Evolutionary conservation across 2,329 filamentous ascomycete genomes (phyloP), one percentile per base, ranked within the genome.

Genomic region (Fusarium sp.): DNA sequence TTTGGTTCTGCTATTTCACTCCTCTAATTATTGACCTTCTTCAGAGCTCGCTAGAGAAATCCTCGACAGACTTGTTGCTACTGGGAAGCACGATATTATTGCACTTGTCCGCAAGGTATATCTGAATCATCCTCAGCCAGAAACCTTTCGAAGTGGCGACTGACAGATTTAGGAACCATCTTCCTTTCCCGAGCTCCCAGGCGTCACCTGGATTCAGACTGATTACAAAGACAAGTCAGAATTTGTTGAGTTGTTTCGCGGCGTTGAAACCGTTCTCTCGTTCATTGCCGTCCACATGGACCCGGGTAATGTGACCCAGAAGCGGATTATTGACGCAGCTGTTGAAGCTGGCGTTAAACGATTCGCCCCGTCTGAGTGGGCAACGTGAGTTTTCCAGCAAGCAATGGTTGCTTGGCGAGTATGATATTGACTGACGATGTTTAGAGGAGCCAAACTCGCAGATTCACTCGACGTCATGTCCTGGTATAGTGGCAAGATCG

Each of bases 351-450:
- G 35, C 1, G 62, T 67, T 0, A 61, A 61, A 4, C 27, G 64
- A 17, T 61, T 42, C 11, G 62, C 64, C 3, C 64, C 64, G 3
- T 67, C 64, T 8, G 64, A 67, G 7, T 67, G 64, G 64, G 64
- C 45, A 12, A 45, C 45, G 64, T 67, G 0, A 47, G 62, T 10
- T 4, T 12, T 9, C 4, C 7, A 25, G 1, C 13, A 1, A n/a
- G 18, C 4, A 18, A 12, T 20, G 17, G 14, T 9, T 27, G 4
- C 20, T 7, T 25, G 18, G 17, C 29, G 8, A 6, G 4, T 4
- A 3, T 10, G 1, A 5, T 13, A 15, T 17, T 9, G 3, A 14
- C 20, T 54, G 7, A 39, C 38, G 10, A 41, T 6, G 18, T 6
- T 6, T 9, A 64, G 62, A 1, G 64, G 64, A 10, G 20, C 18